Evolutionary conservation across 83 land plant species (phyloP).

Genomic region (Isoetes engelmannii): DNA sequence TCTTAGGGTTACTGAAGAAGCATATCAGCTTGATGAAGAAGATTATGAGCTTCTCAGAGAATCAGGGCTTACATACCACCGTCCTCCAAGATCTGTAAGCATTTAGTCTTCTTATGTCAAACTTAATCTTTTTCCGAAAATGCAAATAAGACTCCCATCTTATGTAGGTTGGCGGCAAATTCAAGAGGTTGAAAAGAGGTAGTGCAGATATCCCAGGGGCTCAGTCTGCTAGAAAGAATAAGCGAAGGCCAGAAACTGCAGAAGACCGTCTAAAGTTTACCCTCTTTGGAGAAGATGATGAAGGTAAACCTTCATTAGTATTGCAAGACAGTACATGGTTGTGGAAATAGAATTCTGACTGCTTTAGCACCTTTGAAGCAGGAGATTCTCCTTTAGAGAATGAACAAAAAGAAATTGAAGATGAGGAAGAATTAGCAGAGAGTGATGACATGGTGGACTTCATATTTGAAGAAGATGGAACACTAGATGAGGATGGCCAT

Average conservation of each 20-base stretch:
- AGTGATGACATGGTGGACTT: slow-evolving; percentile 94
- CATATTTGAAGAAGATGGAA: slow-evolving; percentile 86
- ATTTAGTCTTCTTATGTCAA: too few species aligned
- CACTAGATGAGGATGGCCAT: slow-evolving; percentile 63
- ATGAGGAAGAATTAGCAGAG: slow-evolving; percentile 53
- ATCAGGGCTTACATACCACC: slow-evolving; percentile 40
- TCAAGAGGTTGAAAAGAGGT: slow-evolving; percentile 85
- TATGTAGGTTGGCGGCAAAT: slow-evolving; percentile 53
- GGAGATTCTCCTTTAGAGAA: slow-evolving; percentile 52
- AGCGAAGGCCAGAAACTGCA: slow-evolving; percentile 42
- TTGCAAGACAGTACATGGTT: too few species aligned
- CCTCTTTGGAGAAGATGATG: slow-evolving; percentile 80
- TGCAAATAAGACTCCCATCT: too few species aligned
- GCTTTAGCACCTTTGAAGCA: too few species aligned
- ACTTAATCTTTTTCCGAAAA: too few species aligned
- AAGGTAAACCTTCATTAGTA: slow-evolving; percentile 27
- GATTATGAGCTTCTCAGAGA: slow-evolving; percentile 88
- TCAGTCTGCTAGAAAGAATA: slow-evolving; percentile 30
- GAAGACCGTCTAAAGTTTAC: slow-evolving; percentile 73
- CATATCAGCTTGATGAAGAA: slow-evolving; percentile 79
- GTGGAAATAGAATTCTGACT: too few species aligned
- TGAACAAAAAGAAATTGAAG: slow-evolving; percentile 61
- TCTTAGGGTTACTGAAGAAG: slow-evolving; percentile 57
- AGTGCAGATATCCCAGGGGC: slow-evolving; percentile 40
- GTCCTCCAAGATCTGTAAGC: too few species aligned